Evolutionary conservation across 2,329 filamentous ascomycete species (phyloP), one percentile per base, ranked within the genome.

Genomic region (Talaromyces islandicus): DNA sequence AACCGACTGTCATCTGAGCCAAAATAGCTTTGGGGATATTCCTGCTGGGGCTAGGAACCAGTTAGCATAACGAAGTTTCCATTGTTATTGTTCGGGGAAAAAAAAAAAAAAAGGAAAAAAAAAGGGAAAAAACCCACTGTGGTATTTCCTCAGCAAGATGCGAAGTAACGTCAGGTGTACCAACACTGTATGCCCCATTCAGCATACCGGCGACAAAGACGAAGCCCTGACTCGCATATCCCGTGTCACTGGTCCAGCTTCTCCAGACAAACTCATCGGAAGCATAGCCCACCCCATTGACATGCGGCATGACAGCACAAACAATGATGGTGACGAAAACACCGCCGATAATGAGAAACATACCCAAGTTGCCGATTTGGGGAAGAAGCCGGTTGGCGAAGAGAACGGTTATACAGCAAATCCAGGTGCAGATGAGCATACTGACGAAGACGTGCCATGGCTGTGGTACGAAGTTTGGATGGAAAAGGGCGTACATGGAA

Each of bases 121-220:
- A 24, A n/a, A 9, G 25, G n/a, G n/a, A n/a, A 51, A 30, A 35
- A 7, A 14, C 66, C 62, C 63, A 74, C 70, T 70, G 68, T 11
- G 76, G 85, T 46, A 88, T 86, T 69, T 89, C 86, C 69, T 89
- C 86, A 0, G 85, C 83, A 46, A 88, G 70, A 68, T 89, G 87
- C 1, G 83, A 83, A 1, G 85, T 83, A 54, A 85, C 83, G 67
- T 90, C 88, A 0, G 86, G 83, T 1, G 84, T 83, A 7, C 87
- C 88, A 11, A 90, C 83, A 51, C 84, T 83, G 68, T 85, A 90
- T 3, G 87, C 87, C 11, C 86, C 88, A 66, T 90, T 90, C 25
- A 89, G 77, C 70, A 88, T 86, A 19, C 86, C 86, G 0, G 83
- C 75, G 27, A 88, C 74, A 63, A 89, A 88, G 2, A 85, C 85